Evolutionary conservation across 345 rosid genomes (phyloP).

Genomic region (Passiflora organensis): DNA sequence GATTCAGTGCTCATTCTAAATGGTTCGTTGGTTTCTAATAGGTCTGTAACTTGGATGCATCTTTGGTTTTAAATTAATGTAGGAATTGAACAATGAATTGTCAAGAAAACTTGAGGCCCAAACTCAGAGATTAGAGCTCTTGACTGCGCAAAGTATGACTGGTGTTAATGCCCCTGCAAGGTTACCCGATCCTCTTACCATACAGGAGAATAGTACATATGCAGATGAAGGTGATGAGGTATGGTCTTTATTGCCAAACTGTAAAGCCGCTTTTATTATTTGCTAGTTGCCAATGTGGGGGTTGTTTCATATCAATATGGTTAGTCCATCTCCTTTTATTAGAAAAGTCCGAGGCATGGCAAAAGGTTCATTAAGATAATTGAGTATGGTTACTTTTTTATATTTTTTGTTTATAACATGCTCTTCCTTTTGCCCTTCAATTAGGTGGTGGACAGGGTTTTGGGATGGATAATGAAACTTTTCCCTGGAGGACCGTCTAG

Average conservation of each 20-base stretch:
- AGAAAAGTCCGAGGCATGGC: no score
- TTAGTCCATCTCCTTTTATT: no score
- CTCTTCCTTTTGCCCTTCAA: neutral
- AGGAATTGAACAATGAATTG: slow-evolving; percentile 84
- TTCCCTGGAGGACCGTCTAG: slow-evolving; percentile 92
- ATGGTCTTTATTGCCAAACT: slow-evolving; percentile 2
- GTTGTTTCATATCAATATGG: no score
- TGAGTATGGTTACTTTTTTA: no score
- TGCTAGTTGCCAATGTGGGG: no score
- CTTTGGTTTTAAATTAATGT: slow-evolving; percentile 21
- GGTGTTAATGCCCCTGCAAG: slow-evolving; percentile 42
- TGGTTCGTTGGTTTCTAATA: no score
- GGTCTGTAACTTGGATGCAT: neutral
- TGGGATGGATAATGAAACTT: slow-evolving; percentile 98
- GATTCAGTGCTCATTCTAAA: no score
- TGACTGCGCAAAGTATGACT: slow-evolving; percentile 78
- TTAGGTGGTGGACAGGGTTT: slow-evolving; percentile 95
- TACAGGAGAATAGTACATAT: slow-evolving; percentile 54
- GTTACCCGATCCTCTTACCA: slow-evolving; percentile 40
- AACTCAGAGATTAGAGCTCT: slow-evolving; percentile 89
- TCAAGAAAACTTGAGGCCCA: slow-evolving; percentile 81
- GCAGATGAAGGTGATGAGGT: slow-evolving; percentile 99
- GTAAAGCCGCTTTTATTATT: no score
- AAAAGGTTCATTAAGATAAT: no score
- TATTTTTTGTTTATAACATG: neutral